Evolutionary conservation across 1,284 basidiomycete genomes (phyloP).

Genomic region (Ceratobasidium theobromae): DNA sequence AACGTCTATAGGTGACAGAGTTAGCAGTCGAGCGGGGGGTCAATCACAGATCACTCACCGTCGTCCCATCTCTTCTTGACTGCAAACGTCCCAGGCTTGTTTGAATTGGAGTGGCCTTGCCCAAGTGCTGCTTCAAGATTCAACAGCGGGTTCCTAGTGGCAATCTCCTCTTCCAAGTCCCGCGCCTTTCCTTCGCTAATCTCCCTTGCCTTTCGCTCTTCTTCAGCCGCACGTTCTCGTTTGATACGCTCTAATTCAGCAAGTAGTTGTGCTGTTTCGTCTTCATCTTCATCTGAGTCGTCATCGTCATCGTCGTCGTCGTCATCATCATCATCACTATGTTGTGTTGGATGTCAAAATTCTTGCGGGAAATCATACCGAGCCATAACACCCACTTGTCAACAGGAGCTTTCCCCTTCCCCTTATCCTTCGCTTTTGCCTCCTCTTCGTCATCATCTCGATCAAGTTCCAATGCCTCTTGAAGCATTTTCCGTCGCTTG

Average conservation of each 20-base stretch:
- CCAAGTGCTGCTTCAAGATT: slow-evolving; percentile 88
- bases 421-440: slow-evolving; percentile 43
- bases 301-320: slow-evolving; percentile 56
- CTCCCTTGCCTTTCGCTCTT: slow-evolving; percentile 57
- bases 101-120: slow-evolving; percentile 58
- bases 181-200: slow-evolving; percentile 56
- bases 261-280: slow-evolving; percentile 88
- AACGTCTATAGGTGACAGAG: slow-evolving; percentile 58
- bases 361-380: neutral
- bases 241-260: slow-evolving; percentile 95
- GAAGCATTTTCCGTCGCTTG: slow-evolving; percentile 78
- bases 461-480: slow-evolving; percentile 82
- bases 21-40: slow-evolving; percentile 1
- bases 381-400: slow-evolving; percentile 40
- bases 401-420: slow-evolving; percentile 43
- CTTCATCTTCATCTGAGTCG: slow-evolving; percentile 68
- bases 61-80: slow-evolving; percentile 96
- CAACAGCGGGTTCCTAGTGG: slow-evolving; percentile 79
- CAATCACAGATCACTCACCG: slow-evolving; percentile 51
- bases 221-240: slow-evolving; percentile 89
- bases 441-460: slow-evolving; percentile 79
- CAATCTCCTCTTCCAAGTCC: slow-evolving; percentile 75
- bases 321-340: slow-evolving; percentile 37
- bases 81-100: slow-evolving; percentile 76
- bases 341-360: slow-evolving; percentile 32